These are phyloP conservation scores for Penicillium paxilli DNA, from an alignment of 495 filamentous ascomycete genomes.

Conservation along the genomic window DNA sequence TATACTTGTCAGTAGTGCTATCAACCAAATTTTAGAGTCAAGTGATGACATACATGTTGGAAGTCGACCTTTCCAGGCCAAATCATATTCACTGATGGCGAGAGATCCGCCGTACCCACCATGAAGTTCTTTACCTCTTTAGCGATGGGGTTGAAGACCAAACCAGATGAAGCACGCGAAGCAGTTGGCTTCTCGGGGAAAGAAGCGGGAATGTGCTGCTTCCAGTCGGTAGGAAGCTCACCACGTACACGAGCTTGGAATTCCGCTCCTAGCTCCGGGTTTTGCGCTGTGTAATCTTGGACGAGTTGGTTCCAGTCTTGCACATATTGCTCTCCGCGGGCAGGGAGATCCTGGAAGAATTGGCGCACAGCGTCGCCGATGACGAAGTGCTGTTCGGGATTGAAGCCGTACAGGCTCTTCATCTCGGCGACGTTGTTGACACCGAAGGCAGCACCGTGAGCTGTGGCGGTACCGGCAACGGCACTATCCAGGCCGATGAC, in stretches of 20 bases:
- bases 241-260: slow-evolving; percentile 48
- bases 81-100: slow-evolving; percentile 57
- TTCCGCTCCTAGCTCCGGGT: slow-evolving; percentile 48
- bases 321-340: slow-evolving; percentile 40
- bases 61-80: slow-evolving; percentile 57
- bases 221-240: slow-evolving; percentile 45
- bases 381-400: slow-evolving; percentile 45
- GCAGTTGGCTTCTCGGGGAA: slow-evolving; percentile 50
- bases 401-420: slow-evolving; percentile 47
- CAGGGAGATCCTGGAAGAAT: slow-evolving; percentile 48
- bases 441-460: slow-evolving; percentile 55
- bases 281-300: slow-evolving; percentile 33
- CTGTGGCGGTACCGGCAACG: slow-evolving; percentile 48
- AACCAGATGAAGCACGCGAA: slow-evolving; percentile 48
- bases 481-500: slow-evolving; percentile 55
- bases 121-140: slow-evolving; percentile 50
- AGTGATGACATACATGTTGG: slow-evolving; percentile 42
- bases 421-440: slow-evolving; percentile 45
- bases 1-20: background rate
- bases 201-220: slow-evolving; percentile 41
- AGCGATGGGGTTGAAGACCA: slow-evolving; percentile 52
- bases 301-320: slow-evolving; percentile 49
- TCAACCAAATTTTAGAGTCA: no score
- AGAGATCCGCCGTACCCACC: slow-evolving; percentile 60
- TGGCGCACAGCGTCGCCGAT: slow-evolving; percentile 45